Evolutionary conservation across 163 green algal genomes (phyloP).

Genomic region (Trebouxia gelatinosa): DNA sequence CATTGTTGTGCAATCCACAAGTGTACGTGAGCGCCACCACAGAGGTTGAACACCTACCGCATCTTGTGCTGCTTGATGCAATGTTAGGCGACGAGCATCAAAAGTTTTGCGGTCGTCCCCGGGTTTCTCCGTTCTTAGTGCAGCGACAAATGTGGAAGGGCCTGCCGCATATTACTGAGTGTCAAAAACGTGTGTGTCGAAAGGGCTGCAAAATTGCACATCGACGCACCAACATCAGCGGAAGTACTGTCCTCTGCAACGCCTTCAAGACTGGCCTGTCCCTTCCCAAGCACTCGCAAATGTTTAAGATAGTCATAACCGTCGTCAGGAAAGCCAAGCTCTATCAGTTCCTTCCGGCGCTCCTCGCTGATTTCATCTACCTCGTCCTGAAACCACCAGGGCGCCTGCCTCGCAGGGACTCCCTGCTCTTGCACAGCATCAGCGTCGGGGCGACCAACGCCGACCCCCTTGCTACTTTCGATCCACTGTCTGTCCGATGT

Average conservation of each 20-base stretch:
- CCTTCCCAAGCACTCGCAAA: slow-evolving; percentile 60
- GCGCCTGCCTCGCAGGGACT: slow-evolving; percentile 26
- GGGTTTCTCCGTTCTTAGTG: slow-evolving; percentile 19
- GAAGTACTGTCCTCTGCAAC: not conserved
- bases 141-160: slow-evolving; percentile 42
- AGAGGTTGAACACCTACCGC: slow-evolving; percentile 31
- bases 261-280: slow-evolving; percentile 36
- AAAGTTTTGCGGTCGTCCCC: slow-evolving; percentile 46
- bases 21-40: not conserved
- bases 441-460: slow-evolving; percentile 32
- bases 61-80: slow-evolving; percentile 39
- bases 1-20: not conserved
- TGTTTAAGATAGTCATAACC: slow-evolving; percentile 95
- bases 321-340: slow-evolving; percentile 86
- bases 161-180: not conserved
- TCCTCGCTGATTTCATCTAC: slow-evolving; percentile 53
- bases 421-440: slow-evolving; percentile 27
- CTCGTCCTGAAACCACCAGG: slow-evolving; percentile 55
- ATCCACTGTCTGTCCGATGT: slow-evolving; percentile 36
- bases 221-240: not conserved
- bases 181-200: not conserved
- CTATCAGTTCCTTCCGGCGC: slow-evolving; percentile 77
- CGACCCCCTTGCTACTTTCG: slow-evolving; percentile 31
- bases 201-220: not conserved
- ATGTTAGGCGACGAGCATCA: slow-evolving; percentile 46